Conservation (phyloP, 1,139 yeast genomes). For the Candida buenavistaensis region DNA sequence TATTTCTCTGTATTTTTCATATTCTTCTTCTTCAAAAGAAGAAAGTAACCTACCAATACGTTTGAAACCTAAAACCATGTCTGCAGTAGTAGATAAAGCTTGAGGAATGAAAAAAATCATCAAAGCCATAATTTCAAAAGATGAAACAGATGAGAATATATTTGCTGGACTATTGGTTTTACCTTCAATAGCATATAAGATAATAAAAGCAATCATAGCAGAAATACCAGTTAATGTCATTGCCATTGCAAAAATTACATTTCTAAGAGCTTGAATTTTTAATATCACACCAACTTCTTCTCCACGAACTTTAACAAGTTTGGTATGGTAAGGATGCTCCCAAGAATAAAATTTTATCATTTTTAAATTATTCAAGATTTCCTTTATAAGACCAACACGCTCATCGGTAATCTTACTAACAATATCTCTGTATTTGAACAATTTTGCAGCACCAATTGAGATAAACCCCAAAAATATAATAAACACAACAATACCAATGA, state of each 20-base stretch:
- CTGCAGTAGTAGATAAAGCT: slow-evolving; percentile 63
- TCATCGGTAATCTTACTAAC: slow-evolving; percentile 55
- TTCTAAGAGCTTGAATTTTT: slow-evolving; percentile 53
- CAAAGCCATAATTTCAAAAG: slow-evolving; percentile 56
- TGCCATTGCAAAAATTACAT: slow-evolving; percentile 54
- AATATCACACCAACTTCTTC: slow-evolving; percentile 49
- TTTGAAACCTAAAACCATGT: slow-evolving; percentile 58
- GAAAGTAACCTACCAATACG: slow-evolving; percentile 58
- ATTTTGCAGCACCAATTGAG: slow-evolving; percentile 29
- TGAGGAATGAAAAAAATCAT: slow-evolving; percentile 63
- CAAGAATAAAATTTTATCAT: slow-evolving; percentile 68
- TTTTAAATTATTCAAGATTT: slow-evolving; percentile 63
- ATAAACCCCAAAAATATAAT: slow-evolving; percentile 41
- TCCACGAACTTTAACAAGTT: slow-evolving; percentile 42
- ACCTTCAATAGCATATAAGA: slow-evolving; percentile 49
- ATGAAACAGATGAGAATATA: slow-evolving; percentile 74
- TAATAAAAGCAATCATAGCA: slow-evolving; percentile 69
- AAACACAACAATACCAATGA: slow-evolving; percentile 57
- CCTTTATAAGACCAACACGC: slow-evolving; percentile 62
- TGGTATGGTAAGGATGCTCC: slow-evolving; percentile 57
- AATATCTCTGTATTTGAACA: slow-evolving; percentile 41
- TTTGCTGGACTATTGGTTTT: slow-evolving; percentile 58
- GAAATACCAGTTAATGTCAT: slow-evolving; percentile 62
- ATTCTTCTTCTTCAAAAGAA: slow-evolving; percentile 16
- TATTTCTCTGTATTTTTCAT: slow-evolving; percentile 29